These are phyloP conservation scores for Rhizoctonia solani DNA, from an alignment of 1,284 basidiomycete species.

Conservation along the genomic window DNA sequence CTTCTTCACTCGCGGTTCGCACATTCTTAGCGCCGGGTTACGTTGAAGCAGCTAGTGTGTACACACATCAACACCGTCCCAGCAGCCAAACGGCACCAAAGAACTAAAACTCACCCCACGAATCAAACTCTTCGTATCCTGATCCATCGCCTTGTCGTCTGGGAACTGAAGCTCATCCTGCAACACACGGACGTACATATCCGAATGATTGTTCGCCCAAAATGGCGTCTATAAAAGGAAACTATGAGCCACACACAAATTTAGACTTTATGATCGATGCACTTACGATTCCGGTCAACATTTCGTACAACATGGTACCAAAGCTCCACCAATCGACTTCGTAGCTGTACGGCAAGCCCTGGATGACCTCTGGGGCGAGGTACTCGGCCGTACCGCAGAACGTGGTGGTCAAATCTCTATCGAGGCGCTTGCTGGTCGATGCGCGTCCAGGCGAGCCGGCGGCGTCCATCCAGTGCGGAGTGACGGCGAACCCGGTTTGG, in stretches of 20 bases:
- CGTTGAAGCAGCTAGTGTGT: conserved; percentile 86
- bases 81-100: conserved; percentile 13
- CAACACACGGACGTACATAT: conserved; percentile 91
- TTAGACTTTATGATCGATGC: conserved; percentile 15
- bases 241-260: conserved; percentile 19
- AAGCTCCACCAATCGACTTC: conserved; percentile 99
- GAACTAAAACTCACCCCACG: conserved; percentile 69
- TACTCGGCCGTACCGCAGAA: conserved; percentile 95
- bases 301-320: conserved; percentile 96
- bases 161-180: conserved; percentile 89
- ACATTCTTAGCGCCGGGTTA: conserved; percentile 87
- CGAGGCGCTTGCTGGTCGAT: conserved; percentile 27
- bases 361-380: conserved; percentile 91
- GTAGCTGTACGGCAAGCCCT: conserved; percentile 88
- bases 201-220: conserved; percentile 89
- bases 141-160: conserved; percentile 87
- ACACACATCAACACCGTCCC: no score
- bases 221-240: conserved; percentile 76
- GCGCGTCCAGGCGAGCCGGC: conserved; percentile 23
- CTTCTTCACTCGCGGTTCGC: conserved; percentile 89
- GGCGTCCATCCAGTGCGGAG: conserved; percentile 72
- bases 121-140: conserved; percentile 92
- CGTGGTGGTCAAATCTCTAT: conserved; percentile 69
- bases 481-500: conserved; percentile 51
- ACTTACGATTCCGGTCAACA: conserved; percentile 86